Evolutionary conservation across 495 filamentous ascomycete species (phyloP), one percentile per base, ranked within the genome.

Genomic region (Lasiosphaeriaceae sp.): DNA sequence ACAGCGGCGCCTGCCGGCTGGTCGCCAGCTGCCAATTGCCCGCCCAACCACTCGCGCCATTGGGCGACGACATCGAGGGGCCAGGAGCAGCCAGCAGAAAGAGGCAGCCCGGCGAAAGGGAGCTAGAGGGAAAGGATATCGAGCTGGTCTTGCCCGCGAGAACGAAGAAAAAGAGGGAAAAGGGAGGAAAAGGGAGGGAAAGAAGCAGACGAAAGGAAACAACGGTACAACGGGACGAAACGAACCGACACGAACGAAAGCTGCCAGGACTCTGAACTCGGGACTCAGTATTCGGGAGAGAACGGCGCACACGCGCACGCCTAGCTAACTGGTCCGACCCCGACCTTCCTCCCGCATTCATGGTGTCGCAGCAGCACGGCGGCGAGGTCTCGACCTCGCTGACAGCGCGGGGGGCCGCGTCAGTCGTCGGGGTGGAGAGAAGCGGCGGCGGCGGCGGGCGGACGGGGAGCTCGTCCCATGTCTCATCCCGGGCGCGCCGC

Each of bases 361-460:
- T 91, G 87, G 86, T 90, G 68, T 90, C 87, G 56, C 84, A 88
- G 70, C 83, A 88, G 70, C 83, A 87, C 65, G 54, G 46, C 58
- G 57, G 58, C 66, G 88, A 89, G 63, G 75, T 66, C 50, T 64
- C 67, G 50, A 70, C 65, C 24, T 69, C 75, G 57, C 66, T 75
- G 77, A 81, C 77, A 79, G 63, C 85, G 76, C 71, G 69, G 64
- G 75, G 80, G 50, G 73, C 83, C 11, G 75, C 83, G 19, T 89
- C 88, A 17, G 79, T 86, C 19, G 66, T 75, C 39, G 74, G 71
- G 34, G 59, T 55, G 29, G 54, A 46, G 45, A 23, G 46, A 48
- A 49, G 54, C 48, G 57, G 51, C 17, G 35, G 52, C 74, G 61
- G 70, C n/a, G 75, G 39, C 64, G 2, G 34, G n/a, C 20, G 37